Conservation (phyloP, 2,329 filamentous ascomycete genomes). For the Dothistroma septosporum region DNA sequence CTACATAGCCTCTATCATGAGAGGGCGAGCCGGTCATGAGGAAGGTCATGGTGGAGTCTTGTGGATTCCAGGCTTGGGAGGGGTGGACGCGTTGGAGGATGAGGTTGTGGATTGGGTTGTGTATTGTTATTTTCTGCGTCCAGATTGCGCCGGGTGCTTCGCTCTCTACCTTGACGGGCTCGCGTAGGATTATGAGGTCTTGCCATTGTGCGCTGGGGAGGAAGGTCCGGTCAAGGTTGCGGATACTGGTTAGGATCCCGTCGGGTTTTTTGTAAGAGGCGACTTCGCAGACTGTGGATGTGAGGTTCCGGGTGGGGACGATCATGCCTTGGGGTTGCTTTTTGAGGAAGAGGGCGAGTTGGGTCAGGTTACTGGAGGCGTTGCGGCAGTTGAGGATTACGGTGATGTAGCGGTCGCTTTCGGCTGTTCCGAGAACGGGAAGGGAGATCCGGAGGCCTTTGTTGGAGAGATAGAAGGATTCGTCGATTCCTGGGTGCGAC, state of each 20-base stretch:
- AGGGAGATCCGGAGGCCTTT: constrained; percentile 22
- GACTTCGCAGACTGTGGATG: constrained; percentile 19
- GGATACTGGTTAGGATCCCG: constrained; percentile 15
- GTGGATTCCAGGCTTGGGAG: constrained; percentile 11
- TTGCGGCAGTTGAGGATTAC: constrained; percentile 23
- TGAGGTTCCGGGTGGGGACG: constrained; percentile 17
- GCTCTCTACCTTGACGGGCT: constrained; percentile 8
- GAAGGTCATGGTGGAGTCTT: constrained; percentile 11
- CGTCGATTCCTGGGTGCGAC: constrained; percentile 21
- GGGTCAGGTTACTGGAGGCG: constrained; percentile 7
- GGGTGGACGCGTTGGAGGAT: constrained; percentile 12
- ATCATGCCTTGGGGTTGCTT: constrained; percentile 17
- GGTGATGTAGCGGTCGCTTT: constrained; percentile 11
- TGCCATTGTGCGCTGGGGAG: constrained; percentile 17
- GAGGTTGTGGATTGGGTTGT: constrained; percentile 12
- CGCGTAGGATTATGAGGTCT: constrained; percentile 18
- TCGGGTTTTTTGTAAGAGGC: constrained; percentile 10
- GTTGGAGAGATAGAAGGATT: constrained; percentile 20
- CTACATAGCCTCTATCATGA: constrained; percentile 18
- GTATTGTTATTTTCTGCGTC: constrained; percentile 21
- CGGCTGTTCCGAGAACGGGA: constrained; percentile 9
- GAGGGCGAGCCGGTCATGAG: constrained; percentile 18
- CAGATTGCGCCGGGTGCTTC: constrained; percentile 14
- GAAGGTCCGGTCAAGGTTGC: constrained; percentile 15
- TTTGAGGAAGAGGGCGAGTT: constrained; percentile 16